phyloP scores from a whole-genome alignment of 139 green algal species.

The Ettlia oleoabundans region DNA sequence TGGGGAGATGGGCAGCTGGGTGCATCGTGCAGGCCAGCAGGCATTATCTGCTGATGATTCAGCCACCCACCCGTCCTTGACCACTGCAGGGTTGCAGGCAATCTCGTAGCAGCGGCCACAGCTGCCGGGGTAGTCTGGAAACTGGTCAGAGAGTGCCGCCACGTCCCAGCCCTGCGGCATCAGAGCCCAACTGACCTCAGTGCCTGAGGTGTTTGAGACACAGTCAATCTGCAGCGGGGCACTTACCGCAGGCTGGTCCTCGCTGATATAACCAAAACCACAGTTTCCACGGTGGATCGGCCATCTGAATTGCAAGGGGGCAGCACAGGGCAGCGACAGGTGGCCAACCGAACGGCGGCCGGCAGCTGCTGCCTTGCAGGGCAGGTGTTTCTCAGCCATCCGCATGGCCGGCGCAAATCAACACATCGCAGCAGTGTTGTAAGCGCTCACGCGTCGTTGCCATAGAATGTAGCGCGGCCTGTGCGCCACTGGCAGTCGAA shows the following conservation, averaged over 20 bases:
- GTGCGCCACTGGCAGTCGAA: not conserved
- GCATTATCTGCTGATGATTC: not conserved
- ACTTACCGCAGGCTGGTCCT: conserved; percentile 16
- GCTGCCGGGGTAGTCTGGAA: not conserved
- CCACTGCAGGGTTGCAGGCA: not conserved
- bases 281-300: conserved; percentile 26
- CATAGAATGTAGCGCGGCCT: not conserved
- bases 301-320: not conserved
- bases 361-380: not conserved
- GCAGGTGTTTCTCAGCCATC: too few relatives aligned
- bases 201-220: too few relatives aligned
- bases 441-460: not conserved
- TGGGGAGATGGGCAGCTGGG: too few relatives aligned
- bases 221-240: too few relatives aligned
- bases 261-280: conserved; percentile 21
- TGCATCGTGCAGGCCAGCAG: not conserved
- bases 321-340: too few relatives aligned
- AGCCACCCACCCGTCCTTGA: conserved; percentile 31
- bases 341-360: not conserved
- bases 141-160: conserved; percentile 4
- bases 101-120: conserved; percentile 39
- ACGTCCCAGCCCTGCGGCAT: conserved; percentile 29
- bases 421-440: not conserved
- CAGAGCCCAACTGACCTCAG: too few relatives aligned
- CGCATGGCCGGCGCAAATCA: not conserved